phyloP scores from a whole-genome alignment of 768 basidiomycete species.

The Suillus lakei region DNA sequence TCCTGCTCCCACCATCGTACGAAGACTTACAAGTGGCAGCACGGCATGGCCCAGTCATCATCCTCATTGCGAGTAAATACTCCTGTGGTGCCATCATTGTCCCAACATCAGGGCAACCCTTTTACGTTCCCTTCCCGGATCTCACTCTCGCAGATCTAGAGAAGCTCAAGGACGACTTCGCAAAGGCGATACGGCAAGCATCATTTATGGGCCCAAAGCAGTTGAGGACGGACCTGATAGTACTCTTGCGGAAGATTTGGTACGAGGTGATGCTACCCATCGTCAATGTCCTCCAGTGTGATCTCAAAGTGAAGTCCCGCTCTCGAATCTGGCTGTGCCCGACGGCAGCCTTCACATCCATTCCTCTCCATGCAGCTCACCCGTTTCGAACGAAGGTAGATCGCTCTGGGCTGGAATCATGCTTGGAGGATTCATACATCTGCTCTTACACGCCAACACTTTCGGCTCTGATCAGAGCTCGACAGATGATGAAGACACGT shows the following conservation, averaged over 20 bases:
- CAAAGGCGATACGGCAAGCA: neutral
- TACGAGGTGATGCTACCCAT: neutral
- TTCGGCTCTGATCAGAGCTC: neutral
- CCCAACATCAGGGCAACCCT: neutral
- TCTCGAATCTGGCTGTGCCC: constrained; percentile 23
- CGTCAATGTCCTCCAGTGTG: neutral
- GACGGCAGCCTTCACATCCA: neutral
- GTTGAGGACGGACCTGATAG: neutral
- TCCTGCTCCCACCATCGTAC: neutral
- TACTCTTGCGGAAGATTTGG: neutral
- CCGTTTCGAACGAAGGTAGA: neutral
- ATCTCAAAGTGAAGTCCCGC: accelerated
- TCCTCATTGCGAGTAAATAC: neutral
- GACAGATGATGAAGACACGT: neutral
- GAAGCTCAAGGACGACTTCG: neutral
- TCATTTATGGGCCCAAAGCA: neutral
- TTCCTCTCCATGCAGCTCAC: constrained; percentile 9
- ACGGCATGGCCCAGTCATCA: neutral
- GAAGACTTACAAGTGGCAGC: neutral
- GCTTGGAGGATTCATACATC: neutral
- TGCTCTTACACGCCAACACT: neutral
- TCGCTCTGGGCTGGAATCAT: neutral
- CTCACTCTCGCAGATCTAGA: neutral
- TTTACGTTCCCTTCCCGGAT: neutral
- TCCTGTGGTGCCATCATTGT: neutral